Conservation (phyloP, 306 rosid species). For the Vigna radiata region DNA sequence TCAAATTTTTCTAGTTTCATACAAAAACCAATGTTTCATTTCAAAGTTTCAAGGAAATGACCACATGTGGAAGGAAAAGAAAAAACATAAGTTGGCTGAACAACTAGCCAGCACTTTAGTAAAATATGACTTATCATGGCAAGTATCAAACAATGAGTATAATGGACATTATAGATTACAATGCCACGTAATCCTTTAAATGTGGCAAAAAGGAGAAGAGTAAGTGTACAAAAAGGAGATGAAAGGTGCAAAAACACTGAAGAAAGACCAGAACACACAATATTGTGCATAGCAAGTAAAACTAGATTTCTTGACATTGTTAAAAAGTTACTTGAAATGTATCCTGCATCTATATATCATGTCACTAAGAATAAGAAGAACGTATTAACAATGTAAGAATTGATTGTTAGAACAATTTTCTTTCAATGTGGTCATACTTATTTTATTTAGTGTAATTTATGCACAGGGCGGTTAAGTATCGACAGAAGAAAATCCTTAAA, state of each 20-base stretch:
- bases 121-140: slow-evolving; percentile 25
- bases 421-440: no score
- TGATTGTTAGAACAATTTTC: not conserved
- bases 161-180: not conserved
- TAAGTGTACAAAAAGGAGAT: not conserved
- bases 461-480: no score
- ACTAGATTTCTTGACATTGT: slow-evolving; percentile 38
- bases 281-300: slow-evolving; percentile 35
- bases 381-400: no score
- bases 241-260: not conserved
- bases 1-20: no score
- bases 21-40: not conserved
- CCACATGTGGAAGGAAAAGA: slow-evolving; percentile 4
- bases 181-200: slow-evolving; percentile 4
- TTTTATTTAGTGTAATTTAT: no score
- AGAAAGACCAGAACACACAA: not conserved
- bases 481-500: no score
- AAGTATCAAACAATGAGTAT: not conserved
- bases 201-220: not conserved
- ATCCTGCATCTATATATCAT: slow-evolving; percentile 33
- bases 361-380: no score
- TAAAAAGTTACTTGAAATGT: not conserved
- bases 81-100: not conserved
- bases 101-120: not conserved
- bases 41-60: not conserved